Conservation (phyloP, 73 alveolate species). For the Breviolum minutum region DNA sequence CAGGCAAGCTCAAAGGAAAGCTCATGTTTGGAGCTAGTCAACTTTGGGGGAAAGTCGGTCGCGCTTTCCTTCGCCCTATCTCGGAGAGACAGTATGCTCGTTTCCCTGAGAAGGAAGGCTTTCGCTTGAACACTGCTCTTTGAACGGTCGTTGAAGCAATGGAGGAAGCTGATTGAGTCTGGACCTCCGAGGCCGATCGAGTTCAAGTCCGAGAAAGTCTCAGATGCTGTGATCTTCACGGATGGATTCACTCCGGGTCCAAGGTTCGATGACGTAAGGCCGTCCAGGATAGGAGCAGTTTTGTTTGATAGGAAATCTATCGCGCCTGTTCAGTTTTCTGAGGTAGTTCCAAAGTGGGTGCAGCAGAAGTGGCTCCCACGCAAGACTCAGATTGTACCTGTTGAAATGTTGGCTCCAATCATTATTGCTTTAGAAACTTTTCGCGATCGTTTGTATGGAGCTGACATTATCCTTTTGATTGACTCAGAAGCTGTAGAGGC, state of each 20-base stretch:
- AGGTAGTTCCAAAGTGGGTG: background rate
- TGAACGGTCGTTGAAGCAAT: background rate
- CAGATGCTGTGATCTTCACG: background rate
- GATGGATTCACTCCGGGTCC: slow-evolving; percentile 18
- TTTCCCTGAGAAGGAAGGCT: background rate
- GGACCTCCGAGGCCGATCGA: slow-evolving; percentile 25
- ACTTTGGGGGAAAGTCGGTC: slow-evolving; percentile 61
- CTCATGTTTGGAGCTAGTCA: background rate
- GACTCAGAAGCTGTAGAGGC: background rate
- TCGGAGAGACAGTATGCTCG: slow-evolving; percentile 19
- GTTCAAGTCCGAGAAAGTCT: too few species aligned
- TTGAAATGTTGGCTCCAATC: too few species aligned
- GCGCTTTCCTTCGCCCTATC: too few species aligned
- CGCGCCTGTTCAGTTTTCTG: background rate
- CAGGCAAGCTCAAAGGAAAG: too few species aligned
- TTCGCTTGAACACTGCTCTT: background rate
- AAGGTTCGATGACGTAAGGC: background rate
- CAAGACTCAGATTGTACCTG: too few species aligned
- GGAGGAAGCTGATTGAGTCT: background rate
- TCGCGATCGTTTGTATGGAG: too few species aligned
- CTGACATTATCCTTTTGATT: too few species aligned
- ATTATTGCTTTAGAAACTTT: too few species aligned
- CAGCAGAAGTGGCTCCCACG: too few species aligned
- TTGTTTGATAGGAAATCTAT: background rate
- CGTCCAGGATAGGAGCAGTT: background rate